Evolutionary conservation across 768 basidiomycete species (phyloP), one percentile per base, ranked within the genome.

Genomic region (Leccinum subtestaceum): DNA sequence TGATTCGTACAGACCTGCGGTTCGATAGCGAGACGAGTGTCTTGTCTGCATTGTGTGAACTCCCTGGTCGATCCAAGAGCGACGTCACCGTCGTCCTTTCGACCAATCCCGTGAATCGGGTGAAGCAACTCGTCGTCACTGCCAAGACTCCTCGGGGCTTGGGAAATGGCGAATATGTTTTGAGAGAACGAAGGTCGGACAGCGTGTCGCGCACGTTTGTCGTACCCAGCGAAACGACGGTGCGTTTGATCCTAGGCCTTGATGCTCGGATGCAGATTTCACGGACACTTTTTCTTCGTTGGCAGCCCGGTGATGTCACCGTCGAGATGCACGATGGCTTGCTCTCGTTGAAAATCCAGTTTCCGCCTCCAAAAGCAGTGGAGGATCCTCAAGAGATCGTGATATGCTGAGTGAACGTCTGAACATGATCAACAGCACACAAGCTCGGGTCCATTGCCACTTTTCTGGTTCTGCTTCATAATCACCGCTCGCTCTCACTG

Each of bases 21-120:
- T 87, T 83, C 74, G 80, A 85, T 67, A 63, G 69, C 38, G 75
- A 77, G 34, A 81, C 78, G 53, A 77, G 78, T 69, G 67, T 77
- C 40, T 73, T 89, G 65, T 80, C 78, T 58, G 84, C 83, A 53
- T 77, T 84, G 74, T 80, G 89, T 67, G 88, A 90, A 72, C 75
- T 90, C 31, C 89, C 89, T 4, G 89, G 89, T 46, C 76, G 89
- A 68, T 80, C 79, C 67, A 81, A 77, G 61, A 70, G 70, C 61
- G 84, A 88, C 65, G 64, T 91, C 54, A 80, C 73, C 60, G 77
- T 90, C 73, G 79, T 78, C 52, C 78, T 91, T 56, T 80, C 81
- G 52, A 84, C 81, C 60, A 84, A 84, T 67, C 69, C 77, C 57
- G 81, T 83, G 75, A 89, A 84, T 62, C 78, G 83, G 60, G 79